phyloP scores from a whole-genome alignment of 2,329 filamentous ascomycete species.

The Fusarium paranaense region DNA sequence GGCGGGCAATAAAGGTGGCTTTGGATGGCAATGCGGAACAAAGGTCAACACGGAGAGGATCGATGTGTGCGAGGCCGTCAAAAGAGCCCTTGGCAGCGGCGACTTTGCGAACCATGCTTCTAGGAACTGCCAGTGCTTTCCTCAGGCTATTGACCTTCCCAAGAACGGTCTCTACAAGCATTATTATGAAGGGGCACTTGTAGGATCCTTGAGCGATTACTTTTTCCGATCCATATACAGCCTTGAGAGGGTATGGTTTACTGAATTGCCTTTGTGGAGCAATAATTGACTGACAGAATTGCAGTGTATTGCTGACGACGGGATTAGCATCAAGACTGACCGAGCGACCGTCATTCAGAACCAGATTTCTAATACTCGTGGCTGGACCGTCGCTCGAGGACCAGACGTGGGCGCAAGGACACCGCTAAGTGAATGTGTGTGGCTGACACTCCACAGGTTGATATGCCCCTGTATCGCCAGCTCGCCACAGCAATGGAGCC shows the following conservation, averaged over 20 bases:
- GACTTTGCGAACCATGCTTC: neutral
- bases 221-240: neutral
- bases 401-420: neutral
- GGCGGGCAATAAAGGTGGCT: neutral
- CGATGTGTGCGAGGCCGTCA: constrained; percentile 7
- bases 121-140: constrained; percentile 5
- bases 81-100: neutral
- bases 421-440: no score
- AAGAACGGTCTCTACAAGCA: neutral
- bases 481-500: neutral
- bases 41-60: neutral
- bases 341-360: neutral
- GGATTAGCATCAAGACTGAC: neutral
- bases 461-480: neutral
- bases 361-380: neutral
- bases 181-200: neutral
- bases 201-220: neutral
- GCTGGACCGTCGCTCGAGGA: constrained; percentile 4
- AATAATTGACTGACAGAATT: neutral
- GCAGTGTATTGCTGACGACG: constrained; percentile 2
- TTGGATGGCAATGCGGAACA: neutral
- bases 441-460: neutral
- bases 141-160: neutral
- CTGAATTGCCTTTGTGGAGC: neutral
- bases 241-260: neutral